Percentiles rank a stretch among this genome's conserved stretches.
These are phyloP conservation scores for Calocybe cyanea DNA, from an alignment of 768 basidiomycete genomes.

Conservation along the genomic window DNA sequence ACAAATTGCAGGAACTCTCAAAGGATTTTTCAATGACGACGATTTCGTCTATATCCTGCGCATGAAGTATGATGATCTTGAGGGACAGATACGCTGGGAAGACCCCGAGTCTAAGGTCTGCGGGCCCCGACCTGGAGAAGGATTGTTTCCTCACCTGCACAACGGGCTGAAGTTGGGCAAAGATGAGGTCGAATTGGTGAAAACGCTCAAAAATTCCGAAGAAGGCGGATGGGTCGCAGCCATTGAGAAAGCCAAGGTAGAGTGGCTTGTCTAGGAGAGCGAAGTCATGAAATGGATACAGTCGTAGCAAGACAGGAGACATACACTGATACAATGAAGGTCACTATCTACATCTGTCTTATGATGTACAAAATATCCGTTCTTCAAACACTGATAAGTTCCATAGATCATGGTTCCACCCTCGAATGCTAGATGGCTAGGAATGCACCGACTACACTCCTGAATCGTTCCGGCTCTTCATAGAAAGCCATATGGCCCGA, in stretches of 20 bases:
- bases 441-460: slow-evolving; percentile 34
- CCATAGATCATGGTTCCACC: no score
- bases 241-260: slow-evolving; percentile 4
- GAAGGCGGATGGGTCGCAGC: slow-evolving; percentile 29
- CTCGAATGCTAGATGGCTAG: no score
- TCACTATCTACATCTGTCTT: no score
- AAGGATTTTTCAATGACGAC: slow-evolving; percentile 40
- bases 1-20: slow-evolving; percentile 45
- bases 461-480: slow-evolving; percentile 40
- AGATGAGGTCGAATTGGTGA: slow-evolving; percentile 42
- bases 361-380: no score
- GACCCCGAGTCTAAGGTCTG: slow-evolving; percentile 37
- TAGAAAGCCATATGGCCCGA: slow-evolving; percentile 40
- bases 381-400: no score
- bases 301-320: not conserved
- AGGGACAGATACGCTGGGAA: slow-evolving; percentile 47
- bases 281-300: no score
- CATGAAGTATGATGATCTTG: slow-evolving; percentile 36
- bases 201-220: slow-evolving; percentile 22
- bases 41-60: slow-evolving; percentile 39
- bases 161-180: slow-evolving; percentile 41
- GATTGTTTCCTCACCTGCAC: slow-evolving; percentile 53
- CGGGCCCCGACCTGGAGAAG: slow-evolving; percentile 42
- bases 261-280: slow-evolving; percentile 8
- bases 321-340: not conserved